Conservation (phyloP, 768 basidiomycete genomes). For the Thelephora ganbajun region DNA sequence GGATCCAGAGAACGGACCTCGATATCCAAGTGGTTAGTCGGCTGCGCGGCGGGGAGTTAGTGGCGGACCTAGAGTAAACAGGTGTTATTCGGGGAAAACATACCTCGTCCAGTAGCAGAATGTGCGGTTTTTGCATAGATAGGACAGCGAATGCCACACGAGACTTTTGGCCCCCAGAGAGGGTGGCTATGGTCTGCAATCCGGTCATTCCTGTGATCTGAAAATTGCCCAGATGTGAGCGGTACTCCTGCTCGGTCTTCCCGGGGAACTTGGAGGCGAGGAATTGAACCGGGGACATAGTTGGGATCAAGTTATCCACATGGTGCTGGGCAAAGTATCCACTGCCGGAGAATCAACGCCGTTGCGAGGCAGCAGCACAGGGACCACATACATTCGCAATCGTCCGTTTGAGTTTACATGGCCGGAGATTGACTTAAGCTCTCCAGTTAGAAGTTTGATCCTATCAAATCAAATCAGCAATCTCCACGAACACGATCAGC, state of each 20-base stretch:
- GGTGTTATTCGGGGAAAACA: neutral
- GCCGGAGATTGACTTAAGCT: constrained; percentile 59
- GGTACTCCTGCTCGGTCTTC: constrained; percentile 90
- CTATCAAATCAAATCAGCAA: constrained; percentile 24
- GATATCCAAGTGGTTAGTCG: constrained; percentile 93
- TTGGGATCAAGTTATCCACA: constrained; percentile 77
- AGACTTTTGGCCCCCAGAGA: constrained; percentile 93
- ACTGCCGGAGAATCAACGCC: constrained; percentile 23
- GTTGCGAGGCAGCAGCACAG: neutral
- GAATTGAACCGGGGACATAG: constrained; percentile 88
- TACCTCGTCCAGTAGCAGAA: constrained; percentile 81
- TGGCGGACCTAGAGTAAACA: neutral
- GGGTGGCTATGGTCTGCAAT: constrained; percentile 78
- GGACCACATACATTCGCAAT: constrained; percentile 56
- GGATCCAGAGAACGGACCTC: constrained; percentile 36
- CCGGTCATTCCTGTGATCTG: constrained; percentile 95
- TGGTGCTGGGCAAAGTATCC: constrained; percentile 94
- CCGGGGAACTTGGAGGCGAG: constrained; percentile 88
- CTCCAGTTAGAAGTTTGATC: constrained; percentile 85
- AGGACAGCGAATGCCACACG: constrained; percentile 86
- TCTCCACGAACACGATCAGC: neutral
- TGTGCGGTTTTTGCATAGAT: constrained; percentile 80
- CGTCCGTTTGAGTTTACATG: constrained; percentile 87
- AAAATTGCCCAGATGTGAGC: constrained; percentile 90
- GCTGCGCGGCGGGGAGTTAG: constrained; percentile 26